These are phyloP conservation scores for Prunus kanzakura DNA, from an alignment of 306 rosid genomes.

Conservation along the genomic window DNA sequence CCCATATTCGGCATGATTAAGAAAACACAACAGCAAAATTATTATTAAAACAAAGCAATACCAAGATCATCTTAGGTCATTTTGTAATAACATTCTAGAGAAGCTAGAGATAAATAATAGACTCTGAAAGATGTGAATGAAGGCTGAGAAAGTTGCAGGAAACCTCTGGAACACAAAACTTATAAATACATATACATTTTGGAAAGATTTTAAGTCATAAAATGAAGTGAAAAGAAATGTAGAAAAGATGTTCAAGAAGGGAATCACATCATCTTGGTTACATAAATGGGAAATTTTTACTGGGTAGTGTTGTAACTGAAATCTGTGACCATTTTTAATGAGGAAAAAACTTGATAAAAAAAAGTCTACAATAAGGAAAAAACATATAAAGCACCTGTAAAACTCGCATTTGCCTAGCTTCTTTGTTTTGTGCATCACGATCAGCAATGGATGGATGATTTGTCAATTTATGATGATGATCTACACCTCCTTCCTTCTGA, in stretches of 20 bases:
- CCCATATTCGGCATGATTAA: not conserved
- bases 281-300: not conserved
- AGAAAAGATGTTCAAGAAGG: too few relatives aligned
- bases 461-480: slow-evolving; percentile 92
- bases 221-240: too few relatives aligned
- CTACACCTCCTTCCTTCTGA: slow-evolving; percentile 78
- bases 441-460: slow-evolving; percentile 92
- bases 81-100: not conserved
- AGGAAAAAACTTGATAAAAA: not conserved
- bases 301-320: not conserved
- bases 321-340: not conserved
- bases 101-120: not conserved
- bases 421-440: slow-evolving; percentile 96
- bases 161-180: not conserved
- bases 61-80: not conserved
- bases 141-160: too few relatives aligned
- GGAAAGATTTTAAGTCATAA: not conserved
- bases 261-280: too few relatives aligned
- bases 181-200: not conserved
- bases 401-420: slow-evolving; percentile 89
- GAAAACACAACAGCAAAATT: not conserved
- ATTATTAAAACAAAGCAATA: not conserved
- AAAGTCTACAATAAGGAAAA: not conserved
- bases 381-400: slow-evolving; percentile 50
- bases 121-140: too few relatives aligned